phyloP scores from a whole-genome alignment of 208 protist species.

The Crithidia thermophila region DNA sequence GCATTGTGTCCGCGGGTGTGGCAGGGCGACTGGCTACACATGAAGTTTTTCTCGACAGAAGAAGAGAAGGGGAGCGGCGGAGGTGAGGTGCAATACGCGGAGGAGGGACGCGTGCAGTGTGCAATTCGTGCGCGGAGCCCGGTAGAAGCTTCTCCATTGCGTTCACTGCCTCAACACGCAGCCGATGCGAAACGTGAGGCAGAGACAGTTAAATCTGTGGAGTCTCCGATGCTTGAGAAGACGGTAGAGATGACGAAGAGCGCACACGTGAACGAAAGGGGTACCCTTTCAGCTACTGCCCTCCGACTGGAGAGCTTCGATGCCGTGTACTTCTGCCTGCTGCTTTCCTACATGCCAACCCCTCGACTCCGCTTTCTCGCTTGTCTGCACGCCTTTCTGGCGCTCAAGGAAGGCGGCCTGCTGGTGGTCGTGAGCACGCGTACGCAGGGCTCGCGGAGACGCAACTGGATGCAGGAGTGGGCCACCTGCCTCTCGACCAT shows the following conservation, averaged over 20 bases:
- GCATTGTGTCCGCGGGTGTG: constrained; percentile 15
- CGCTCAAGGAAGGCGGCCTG: constrained; percentile 69
- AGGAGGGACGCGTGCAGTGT: constrained; percentile 2
- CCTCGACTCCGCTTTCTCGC: constrained; percentile 73
- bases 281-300: not conserved
- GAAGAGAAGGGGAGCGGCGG: not conserved
- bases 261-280: too few species aligned
- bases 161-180: too few species aligned
- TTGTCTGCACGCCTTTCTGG: constrained; percentile 77
- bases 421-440: constrained; percentile 86
- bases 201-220: too few species aligned
- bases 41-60: constrained; percentile 39
- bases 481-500: constrained; percentile 50
- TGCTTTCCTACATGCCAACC: constrained; percentile 87
- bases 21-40: constrained; percentile 71
- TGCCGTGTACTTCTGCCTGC: constrained; percentile 81
- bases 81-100: not conserved
- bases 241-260: too few species aligned
- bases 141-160: too few species aligned
- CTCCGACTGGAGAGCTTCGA: constrained; percentile 53
- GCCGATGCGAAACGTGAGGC: too few species aligned
- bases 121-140: not conserved
- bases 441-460: constrained; percentile 68
- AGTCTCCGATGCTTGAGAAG: too few species aligned
- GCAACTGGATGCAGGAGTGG: constrained; percentile 77